phyloP scores from a whole-genome alignment of 805 yeast species.

The Kodamaea neixiangensis region DNA sequence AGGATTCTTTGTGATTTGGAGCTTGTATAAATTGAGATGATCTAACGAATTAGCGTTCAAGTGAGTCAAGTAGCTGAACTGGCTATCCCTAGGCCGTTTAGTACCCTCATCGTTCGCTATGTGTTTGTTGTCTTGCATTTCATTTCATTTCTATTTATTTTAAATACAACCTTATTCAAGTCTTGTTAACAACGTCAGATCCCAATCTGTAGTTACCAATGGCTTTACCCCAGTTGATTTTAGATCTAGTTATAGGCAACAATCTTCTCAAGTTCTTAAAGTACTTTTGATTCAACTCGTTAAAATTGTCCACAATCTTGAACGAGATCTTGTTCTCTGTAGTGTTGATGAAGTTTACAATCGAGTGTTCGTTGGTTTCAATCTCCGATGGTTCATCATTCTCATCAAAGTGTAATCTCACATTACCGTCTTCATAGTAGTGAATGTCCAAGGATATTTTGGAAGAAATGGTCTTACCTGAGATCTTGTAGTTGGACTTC shows the following conservation, averaged over 20 bases:
- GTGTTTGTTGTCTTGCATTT: neutral
- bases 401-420: slow-evolving; percentile 58
- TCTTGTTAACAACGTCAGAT: slow-evolving; percentile 59
- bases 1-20: slow-evolving; percentile 40
- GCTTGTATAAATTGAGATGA: slow-evolving; percentile 34
- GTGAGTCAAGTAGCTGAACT: neutral
- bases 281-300: slow-evolving; percentile 71
- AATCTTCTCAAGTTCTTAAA: slow-evolving; percentile 88
- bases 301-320: slow-evolving; percentile 61
- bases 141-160: slow-evolving; percentile 3
- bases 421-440: slow-evolving; percentile 96
- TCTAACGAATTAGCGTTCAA: neutral
- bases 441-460: slow-evolving; percentile 72
- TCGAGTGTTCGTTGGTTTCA: slow-evolving; percentile 26
- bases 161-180: slow-evolving; percentile 11
- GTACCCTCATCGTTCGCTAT: neutral
- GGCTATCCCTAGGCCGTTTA: neutral
- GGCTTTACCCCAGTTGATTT: slow-evolving; percentile 93
- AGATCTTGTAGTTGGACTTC: slow-evolving; percentile 63
- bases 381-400: slow-evolving; percentile 22
- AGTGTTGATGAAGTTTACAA: slow-evolving; percentile 50
- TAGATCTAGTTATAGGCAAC: slow-evolving; percentile 87
- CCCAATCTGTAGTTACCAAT: slow-evolving; percentile 89
- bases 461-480: slow-evolving; percentile 47
- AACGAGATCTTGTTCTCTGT: slow-evolving; percentile 64